Evolutionary conservation across 1,284 basidiomycete genomes (phyloP).

Genomic region (Moesziomyces antarcticus): DNA sequence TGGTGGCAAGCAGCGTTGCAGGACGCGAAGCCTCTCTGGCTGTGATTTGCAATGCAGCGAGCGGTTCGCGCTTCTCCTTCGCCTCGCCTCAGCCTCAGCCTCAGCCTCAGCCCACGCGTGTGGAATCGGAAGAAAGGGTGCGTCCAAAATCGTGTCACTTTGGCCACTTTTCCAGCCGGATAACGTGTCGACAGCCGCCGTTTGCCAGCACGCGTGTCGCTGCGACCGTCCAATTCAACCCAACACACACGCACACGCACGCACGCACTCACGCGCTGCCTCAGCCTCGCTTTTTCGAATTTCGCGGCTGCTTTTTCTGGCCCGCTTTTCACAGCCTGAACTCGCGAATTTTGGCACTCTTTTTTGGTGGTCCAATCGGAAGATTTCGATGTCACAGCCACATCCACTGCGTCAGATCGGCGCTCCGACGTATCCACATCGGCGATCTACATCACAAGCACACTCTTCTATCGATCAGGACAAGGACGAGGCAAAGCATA

Average conservation of each 20-base stretch:
- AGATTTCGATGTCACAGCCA: neutral
- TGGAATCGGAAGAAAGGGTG: too few relatives aligned
- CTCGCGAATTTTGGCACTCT: neutral
- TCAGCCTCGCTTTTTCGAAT: neutral
- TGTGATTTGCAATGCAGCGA: neutral
- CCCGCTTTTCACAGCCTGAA: neutral
- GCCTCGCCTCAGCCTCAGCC: too few relatives aligned
- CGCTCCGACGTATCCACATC: neutral
- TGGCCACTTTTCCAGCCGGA: neutral
- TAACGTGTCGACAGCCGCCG: too few relatives aligned
- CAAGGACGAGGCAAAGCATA: neutral
- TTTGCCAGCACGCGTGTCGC: too few relatives aligned
- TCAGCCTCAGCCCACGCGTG: too few relatives aligned
- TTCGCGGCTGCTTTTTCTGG: slow-evolving; percentile 1
- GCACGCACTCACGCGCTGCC: slow-evolving; percentile 1
- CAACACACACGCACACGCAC: slow-evolving; percentile 1
- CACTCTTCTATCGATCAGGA: too few relatives aligned
- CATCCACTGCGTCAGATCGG: neutral
- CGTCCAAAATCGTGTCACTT: slow-evolving; percentile 1
- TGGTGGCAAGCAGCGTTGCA: neutral
- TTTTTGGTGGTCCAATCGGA: neutral
- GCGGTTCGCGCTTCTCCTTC: neutral
- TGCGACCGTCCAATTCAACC: neutral
- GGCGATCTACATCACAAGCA: neutral
- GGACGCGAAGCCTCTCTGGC: neutral